Evolutionary conservation across 306 rosid genomes (phyloP).

Genomic region (Vicia sativa): DNA sequence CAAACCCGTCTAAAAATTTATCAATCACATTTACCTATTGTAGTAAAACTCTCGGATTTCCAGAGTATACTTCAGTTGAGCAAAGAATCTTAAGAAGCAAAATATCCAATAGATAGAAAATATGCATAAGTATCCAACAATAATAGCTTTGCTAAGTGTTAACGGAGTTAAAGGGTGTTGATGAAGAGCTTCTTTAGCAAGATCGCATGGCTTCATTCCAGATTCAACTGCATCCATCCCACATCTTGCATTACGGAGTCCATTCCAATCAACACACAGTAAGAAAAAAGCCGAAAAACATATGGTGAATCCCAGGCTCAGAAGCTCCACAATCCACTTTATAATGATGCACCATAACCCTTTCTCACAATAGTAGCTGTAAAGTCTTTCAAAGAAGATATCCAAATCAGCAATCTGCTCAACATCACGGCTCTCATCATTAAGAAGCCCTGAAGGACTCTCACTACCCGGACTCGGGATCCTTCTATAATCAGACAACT

Average conservation of each 20-base stretch:
- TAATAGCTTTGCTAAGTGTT: conserved; percentile 71
- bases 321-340: conserved; percentile 92
- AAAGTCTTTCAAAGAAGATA: conserved; percentile 90
- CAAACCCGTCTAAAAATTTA: conserved; percentile 14
- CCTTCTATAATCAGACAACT: conserved; percentile 69
- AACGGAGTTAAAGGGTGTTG: conserved; percentile 79
- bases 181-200: conserved; percentile 84
- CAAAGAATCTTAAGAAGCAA: conserved; percentile 90
- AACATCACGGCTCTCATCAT: conserved; percentile 65
- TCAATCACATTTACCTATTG: conserved; percentile 56
- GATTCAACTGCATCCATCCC: conserved; percentile 95
- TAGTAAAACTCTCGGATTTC: conserved; percentile 79
- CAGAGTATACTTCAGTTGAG: conserved; percentile 72
- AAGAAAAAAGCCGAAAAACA: conserved; percentile 87
- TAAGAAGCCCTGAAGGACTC: conserved; percentile 88
- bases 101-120: conserved; percentile 84
- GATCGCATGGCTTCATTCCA: conserved; percentile 89
- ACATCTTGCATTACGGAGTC: conserved; percentile 91
- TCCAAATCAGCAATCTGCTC: conserved; percentile 89
- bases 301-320: conserved; percentile 81
- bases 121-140: conserved; percentile 86
- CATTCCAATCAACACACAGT: conserved; percentile 91
- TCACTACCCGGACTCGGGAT: conserved; percentile 77
- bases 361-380: conserved; percentile 86
- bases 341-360: conserved; percentile 92